Percentiles rank a stretch among this genome's conserved stretches.
phyloP scores from a whole-genome alignment of 1,284 basidiomycete species.

The Psilocybe mexicana region DNA sequence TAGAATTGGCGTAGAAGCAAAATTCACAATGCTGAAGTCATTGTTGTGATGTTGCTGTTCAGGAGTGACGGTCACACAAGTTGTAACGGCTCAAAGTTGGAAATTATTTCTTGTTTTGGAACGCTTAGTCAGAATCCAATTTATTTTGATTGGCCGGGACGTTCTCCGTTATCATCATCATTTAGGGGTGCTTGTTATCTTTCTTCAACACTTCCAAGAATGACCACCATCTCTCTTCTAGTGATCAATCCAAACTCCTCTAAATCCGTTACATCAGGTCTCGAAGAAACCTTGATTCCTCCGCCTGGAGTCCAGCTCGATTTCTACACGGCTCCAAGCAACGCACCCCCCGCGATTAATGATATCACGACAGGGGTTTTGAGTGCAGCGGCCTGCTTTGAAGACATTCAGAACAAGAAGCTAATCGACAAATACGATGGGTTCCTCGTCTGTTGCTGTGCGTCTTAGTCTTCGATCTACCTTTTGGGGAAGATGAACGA shows the following conservation, averaged over 20 bases:
- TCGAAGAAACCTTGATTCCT: constrained; percentile 22
- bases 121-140: no score
- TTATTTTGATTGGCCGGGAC: no score
- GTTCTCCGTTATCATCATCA: neutral
- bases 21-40: no score
- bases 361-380: constrained; percentile 31
- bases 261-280: constrained; percentile 32
- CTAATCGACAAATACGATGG: constrained; percentile 33
- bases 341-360: constrained; percentile 33
- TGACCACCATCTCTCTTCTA: constrained; percentile 24
- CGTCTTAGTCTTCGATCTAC: constrained; percentile 6
- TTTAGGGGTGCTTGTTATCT: neutral
- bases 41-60: no score
- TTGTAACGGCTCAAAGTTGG: no score
- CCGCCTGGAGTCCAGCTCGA: constrained; percentile 29
- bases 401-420: constrained; percentile 25
- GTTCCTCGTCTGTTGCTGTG: constrained; percentile 41
- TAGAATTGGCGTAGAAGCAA: no score
- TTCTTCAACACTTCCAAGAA: neutral
- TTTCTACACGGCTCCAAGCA: constrained; percentile 34
- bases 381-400: constrained; percentile 30
- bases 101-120: no score
- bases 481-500: neutral
- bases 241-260: constrained; percentile 40
- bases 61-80: no score